A percentile compares a stretch with the other conserved stretches of the same genome.
Evolutionary conservation across 805 yeast species (phyloP).

Genomic region (Metschnikowia borealis): DNA sequence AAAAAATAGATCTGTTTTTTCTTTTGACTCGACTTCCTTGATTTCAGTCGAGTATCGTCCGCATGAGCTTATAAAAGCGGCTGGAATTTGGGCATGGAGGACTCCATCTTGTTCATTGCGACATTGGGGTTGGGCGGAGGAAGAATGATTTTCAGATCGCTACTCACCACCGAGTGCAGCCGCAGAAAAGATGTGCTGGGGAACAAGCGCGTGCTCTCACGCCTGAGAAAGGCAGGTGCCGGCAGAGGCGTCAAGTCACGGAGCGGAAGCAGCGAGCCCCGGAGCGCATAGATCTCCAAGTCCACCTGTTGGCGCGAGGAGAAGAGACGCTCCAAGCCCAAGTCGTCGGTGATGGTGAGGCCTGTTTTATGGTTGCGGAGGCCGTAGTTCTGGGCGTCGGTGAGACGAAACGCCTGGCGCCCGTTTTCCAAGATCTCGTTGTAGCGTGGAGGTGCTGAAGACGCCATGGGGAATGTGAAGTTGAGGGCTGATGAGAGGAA

Average conservation of each 20-base stretch:
- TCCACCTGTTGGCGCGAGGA: constrained; percentile 28
- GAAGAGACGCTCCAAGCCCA: constrained; percentile 39
- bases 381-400: constrained; percentile 20
- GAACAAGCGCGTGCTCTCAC: constrained; percentile 1
- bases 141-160: constrained; percentile 12
- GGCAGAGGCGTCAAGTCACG: neutral
- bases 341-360: constrained; percentile 27
- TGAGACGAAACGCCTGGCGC: constrained; percentile 57
- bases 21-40: neutral
- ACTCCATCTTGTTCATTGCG: neutral
- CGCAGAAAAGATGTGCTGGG: constrained; percentile 29
- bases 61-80: constrained; percentile 9
- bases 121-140: constrained; percentile 8
- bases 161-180: constrained; percentile 25
- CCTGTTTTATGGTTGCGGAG: constrained; percentile 26
- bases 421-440: constrained; percentile 78
- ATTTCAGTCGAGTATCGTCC: neutral
- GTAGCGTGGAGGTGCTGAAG: constrained; percentile 77
- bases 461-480: constrained; percentile 59
- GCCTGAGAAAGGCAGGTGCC: neutral
- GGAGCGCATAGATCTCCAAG: constrained; percentile 33
- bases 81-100: constrained; percentile 16
- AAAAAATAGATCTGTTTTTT: neutral
- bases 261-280: neutral
- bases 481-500: constrained; percentile 55